Conservation (phyloP, 345 rosid species). For the Salix koriyanagi region DNA sequence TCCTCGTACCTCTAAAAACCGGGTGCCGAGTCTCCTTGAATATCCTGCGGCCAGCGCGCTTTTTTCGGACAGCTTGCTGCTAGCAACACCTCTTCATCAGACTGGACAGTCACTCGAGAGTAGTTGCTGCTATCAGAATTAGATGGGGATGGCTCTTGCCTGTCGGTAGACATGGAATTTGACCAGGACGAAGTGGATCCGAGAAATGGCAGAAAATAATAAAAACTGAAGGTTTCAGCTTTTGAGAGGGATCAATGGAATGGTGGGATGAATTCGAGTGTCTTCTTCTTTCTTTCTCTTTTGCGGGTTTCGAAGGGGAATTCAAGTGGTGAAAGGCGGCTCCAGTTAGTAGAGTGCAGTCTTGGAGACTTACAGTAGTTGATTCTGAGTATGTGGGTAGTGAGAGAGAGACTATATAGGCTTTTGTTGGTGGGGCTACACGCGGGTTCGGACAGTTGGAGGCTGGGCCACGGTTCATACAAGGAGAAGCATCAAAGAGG, state of each 20-base stretch:
- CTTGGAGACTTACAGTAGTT: too few species aligned
- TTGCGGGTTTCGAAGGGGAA: background rate
- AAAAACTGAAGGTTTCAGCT: background rate
- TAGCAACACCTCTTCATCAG: constrained; percentile 13
- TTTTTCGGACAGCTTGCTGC: constrained; percentile 21
- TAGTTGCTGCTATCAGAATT: constrained; percentile 22
- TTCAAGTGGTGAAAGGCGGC: background rate
- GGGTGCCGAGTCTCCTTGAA: constrained; percentile 80
- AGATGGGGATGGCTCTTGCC: constrained; percentile 8
- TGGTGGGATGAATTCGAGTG: background rate
- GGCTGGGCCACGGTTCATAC: too few species aligned
- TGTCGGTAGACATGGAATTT: background rate
- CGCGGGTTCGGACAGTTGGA: too few species aligned
- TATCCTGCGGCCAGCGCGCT: constrained; percentile 36
- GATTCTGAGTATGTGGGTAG: too few species aligned
- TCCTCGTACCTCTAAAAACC: constrained; percentile 56
- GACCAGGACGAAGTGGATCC: background rate
- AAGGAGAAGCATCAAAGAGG: too few species aligned
- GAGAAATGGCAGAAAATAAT: constrained; percentile 1
- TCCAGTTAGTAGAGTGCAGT: too few species aligned
- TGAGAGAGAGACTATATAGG: too few species aligned
- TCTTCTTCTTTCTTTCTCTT: background rate
- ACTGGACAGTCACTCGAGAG: background rate
- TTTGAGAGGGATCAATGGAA: background rate
- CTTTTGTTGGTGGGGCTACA: too few species aligned